Evolutionary conservation across 768 basidiomycete species (phyloP).

Genomic region (Kwoniella newhampshirensis): DNA sequence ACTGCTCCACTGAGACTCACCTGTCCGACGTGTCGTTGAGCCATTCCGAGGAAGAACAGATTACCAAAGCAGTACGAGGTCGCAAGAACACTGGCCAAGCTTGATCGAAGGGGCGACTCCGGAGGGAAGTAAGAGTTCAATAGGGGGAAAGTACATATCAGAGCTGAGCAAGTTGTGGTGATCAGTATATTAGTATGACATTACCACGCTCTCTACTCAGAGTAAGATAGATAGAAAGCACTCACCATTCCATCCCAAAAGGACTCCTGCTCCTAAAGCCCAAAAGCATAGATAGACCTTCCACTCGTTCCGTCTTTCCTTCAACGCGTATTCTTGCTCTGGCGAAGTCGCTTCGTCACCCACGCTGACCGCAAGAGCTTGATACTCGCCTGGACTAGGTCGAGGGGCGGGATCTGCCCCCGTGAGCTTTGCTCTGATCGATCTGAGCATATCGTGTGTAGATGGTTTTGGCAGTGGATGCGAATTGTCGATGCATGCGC

Average conservation of each 20-base stretch:
- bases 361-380: conserved; percentile 13
- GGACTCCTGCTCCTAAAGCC: conserved; percentile 71
- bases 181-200: background rate
- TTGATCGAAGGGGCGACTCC: conserved; percentile 61
- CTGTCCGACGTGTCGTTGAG: conserved; percentile 57
- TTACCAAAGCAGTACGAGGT: conserved; percentile 64
- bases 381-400: conserved; percentile 11
- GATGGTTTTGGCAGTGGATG: too few relatives aligned
- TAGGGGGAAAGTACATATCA: conserved; percentile 82
- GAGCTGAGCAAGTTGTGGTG: conserved; percentile 57
- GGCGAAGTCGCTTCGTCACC: conserved; percentile 20
- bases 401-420: background rate
- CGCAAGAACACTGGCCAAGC: conserved; percentile 69
- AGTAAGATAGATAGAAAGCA: conserved; percentile 1
- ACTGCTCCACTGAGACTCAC: conserved; percentile 60
- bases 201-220: too few relatives aligned
- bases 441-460: conserved; percentile 16
- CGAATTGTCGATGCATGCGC: too few relatives aligned
- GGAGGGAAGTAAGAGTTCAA: conserved; percentile 67
- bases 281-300: conserved; percentile 48
- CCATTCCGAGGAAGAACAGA: conserved; percentile 67
- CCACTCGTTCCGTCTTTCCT: conserved; percentile 14
- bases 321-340: background rate
- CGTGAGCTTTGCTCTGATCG: conserved; percentile 9
- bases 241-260: conserved; percentile 89